Base-by-base conservation (phyloP, 768 basidiomycete species). In the Artomyces pyxidatus region DNA sequence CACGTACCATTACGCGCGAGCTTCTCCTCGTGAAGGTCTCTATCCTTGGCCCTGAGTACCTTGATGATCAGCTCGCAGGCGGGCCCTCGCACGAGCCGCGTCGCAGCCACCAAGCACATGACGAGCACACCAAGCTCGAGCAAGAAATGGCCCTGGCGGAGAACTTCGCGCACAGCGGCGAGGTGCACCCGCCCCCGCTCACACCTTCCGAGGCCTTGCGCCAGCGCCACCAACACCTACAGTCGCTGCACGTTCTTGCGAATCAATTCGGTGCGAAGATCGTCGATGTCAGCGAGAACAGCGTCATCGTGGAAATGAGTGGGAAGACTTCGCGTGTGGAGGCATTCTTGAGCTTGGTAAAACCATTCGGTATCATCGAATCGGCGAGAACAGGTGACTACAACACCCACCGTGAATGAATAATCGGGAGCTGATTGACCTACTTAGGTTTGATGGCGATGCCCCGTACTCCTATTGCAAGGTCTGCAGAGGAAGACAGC, bases 351-450 rank as follows among this genome's bases (percentile, higher is more conserved):
- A 83, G 75, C 54, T 68, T 99, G 38, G 69, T 98, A 58, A 87
- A 93, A 63, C 94, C 95, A 8, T 99, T 94, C 58, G 96, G 96
- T 30, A 81, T 99, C 47, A 76, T 99, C 46, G 96, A 99, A 71
- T 86, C 91, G 25, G 94, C 96, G 19, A 73, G 96, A 48, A 93
- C 92, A 28, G 95, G 94, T 94, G 53, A 50, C 79, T 28, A 47
- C 1, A 30, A 16, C 42, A 25, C 12, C 12, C 26, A 26, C 46
- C 29, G 16, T 1, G 16, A 3, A 23, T 25, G 14, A 19, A 9
- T 29, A 42, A 27, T 27, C 25, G n/a, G 16, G 21, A 6, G 19
- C 14, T 30, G 23, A 27, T 27, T 3, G 22, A 38, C 1, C 19
- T 25, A 44, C 28, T 5, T 53, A 95, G 94, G 94, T 62, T 70